Evolutionary conservation across 2,329 filamentous ascomycete genomes (phyloP).

Genomic region (Parastagonospora nodorum): DNA sequence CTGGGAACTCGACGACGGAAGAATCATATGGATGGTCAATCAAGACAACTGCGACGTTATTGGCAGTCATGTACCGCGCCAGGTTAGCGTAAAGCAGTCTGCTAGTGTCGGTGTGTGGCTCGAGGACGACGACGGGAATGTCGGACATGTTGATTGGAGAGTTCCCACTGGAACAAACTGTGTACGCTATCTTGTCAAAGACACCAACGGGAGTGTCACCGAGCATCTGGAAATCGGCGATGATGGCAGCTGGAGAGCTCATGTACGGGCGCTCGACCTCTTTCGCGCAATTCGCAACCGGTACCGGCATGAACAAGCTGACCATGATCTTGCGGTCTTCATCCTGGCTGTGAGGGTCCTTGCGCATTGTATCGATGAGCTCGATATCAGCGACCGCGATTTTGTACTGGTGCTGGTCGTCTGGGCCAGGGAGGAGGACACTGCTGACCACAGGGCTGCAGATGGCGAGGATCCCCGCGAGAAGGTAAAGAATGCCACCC

Average conservation of each 20-base stretch:
- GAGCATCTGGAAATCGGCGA: slow-evolving; percentile 29
- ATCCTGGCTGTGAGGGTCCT: slow-evolving; percentile 6
- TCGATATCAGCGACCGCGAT: slow-evolving; percentile 20
- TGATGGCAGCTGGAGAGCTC: slow-evolving; percentile 18
- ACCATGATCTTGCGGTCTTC: slow-evolving; percentile 19
- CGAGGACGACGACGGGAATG: slow-evolving; percentile 48
- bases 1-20: slow-evolving; percentile 50
- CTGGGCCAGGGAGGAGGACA: slow-evolving; percentile 18
- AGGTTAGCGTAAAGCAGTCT: slow-evolving; percentile 52
- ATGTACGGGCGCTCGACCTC: slow-evolving; percentile 28
- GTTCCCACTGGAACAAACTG: slow-evolving; percentile 18
- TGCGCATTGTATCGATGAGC: slow-evolving; percentile 7
- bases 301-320: slow-evolving; percentile 30
- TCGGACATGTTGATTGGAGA: slow-evolving; percentile 10
- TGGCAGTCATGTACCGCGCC: slow-evolving; percentile 53
- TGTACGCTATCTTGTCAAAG: slow-evolving; percentile 25
- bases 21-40: slow-evolving; percentile 58
- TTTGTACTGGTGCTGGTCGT: slow-evolving; percentile 18
- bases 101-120: slow-evolving; percentile 52
- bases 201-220: slow-evolving; percentile 19
- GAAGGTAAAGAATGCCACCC: background rate
- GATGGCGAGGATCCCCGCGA: background rate
- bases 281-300: slow-evolving; percentile 9
- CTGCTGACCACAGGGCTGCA: background rate
- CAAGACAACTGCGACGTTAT: slow-evolving; percentile 54